Evolutionary conservation across 78 protist species (phyloP), one percentile per base, ranked within the genome.

Genomic region (Isochrysis galbana): DNA sequence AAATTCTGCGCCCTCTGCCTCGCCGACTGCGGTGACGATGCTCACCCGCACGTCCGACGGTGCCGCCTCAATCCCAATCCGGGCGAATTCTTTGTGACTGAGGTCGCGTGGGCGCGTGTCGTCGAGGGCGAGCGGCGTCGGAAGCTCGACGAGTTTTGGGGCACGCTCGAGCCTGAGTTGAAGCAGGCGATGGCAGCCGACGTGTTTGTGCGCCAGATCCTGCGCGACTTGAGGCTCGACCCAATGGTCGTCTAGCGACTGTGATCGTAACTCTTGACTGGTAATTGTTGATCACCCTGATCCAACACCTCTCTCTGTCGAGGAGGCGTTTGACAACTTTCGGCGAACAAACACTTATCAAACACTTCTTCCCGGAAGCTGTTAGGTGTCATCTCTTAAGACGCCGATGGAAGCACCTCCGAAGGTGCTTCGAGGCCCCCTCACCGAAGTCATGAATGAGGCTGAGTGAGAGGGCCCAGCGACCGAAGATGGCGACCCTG

Each of bases 1-100:
- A 25, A 19, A 44, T 90, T 90, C 88, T 90, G 92, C 77, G 92
- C 88, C 67, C 34, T 74, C 44, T 90, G 92, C 69, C 88, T 90
- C 46, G 77, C 32, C 5, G 92, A 90, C 86, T 77, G 92, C 88
- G 92, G 92, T 74, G 25, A 10, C 39, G 92, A 90, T 38, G 92
- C 92, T 19, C 92, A 90, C 77, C 87, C 77, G 69, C 88, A 77
- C 92, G 92, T 77, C n/a, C 46, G 25, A 5, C 19, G 0, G 48
- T 39, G 87, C 87, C 5, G 46, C 51, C 51, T 80, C 61, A 82
- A 82, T 36, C 88, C 88, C 21, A 82, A 45, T 5, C 48, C 25
- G 34, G 42, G 42, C 7, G 51, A 42, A n/a, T 45, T 45, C 88
- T 45, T 7, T 17, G 55, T 82, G 26, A 1, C 2, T 55, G 88